These are phyloP conservation scores for Lablab purpureus DNA, from an alignment of 306 rosid genomes.

Conservation along the genomic window DNA sequence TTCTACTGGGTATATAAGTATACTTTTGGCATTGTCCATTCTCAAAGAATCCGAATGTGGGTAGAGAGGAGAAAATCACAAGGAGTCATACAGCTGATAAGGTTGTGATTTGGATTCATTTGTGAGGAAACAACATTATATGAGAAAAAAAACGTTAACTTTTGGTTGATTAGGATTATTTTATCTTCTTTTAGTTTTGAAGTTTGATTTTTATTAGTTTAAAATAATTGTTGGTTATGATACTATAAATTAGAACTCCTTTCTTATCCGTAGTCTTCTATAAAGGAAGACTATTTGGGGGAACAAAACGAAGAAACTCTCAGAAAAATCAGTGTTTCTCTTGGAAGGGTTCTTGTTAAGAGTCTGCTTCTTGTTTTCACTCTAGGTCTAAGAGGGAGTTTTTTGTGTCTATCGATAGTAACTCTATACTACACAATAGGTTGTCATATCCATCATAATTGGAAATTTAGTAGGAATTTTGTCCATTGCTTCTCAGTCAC, in stretches of 20 bases:
- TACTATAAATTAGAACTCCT: background rate
- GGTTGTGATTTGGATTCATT: too few species aligned
- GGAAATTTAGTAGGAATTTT: background rate
- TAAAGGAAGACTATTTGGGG: background rate
- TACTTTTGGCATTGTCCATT: background rate
- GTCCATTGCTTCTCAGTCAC: background rate
- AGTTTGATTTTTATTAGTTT: too few species aligned
- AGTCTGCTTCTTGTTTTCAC: background rate
- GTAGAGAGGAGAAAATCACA: background rate
- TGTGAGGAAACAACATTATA: background rate
- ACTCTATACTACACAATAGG: background rate
- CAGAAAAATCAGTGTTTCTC: background rate
- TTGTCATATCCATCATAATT: background rate
- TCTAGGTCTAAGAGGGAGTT: background rate
- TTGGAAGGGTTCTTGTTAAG: background rate
- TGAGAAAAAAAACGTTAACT: background rate
- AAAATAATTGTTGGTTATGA: too few species aligned
- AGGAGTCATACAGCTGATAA: background rate
- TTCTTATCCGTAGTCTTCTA: background rate
- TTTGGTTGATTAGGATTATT: background rate
- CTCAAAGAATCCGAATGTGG: background rate
- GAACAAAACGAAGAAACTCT: background rate
- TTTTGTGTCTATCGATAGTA: background rate
- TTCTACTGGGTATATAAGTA: conserved; percentile 3
- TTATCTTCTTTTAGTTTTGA: background rate